Conservation (phyloP, 2,329 filamentous ascomycete genomes). For the Fusarium sp. region DNA sequence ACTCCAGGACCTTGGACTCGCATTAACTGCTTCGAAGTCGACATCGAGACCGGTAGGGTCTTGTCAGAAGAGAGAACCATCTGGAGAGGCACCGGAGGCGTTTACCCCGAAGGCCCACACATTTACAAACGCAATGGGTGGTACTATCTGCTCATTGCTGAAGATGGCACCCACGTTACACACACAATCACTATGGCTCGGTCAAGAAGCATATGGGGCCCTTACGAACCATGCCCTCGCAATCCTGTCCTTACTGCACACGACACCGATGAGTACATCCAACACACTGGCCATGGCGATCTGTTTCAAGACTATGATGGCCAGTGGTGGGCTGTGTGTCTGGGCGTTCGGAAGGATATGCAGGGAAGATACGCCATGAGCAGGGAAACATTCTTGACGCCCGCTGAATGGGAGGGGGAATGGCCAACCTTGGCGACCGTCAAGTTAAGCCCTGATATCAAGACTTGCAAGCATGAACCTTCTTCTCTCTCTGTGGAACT, state of each 20-base stretch:
- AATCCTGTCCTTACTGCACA: neutral
- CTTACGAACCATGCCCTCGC: neutral
- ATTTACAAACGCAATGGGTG: constrained; percentile 56
- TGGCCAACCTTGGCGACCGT: neutral
- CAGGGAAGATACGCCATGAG: neutral
- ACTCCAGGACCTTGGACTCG: constrained; percentile 1
- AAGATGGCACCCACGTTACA: neutral
- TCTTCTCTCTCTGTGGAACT: neutral
- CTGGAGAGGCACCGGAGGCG: neutral
- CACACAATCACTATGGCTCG: neutral
- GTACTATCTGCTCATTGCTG: constrained; percentile 1
- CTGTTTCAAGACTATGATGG: neutral
- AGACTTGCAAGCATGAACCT: neutral
- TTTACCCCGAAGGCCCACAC: constrained; percentile 46
- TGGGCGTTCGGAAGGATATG: neutral
- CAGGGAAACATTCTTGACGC: neutral
- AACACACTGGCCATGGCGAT: constrained; percentile 1
- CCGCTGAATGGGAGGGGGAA: constrained; percentile 1
- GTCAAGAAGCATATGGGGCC: neutral
- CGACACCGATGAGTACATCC: neutral
- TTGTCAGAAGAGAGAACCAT: constrained; percentile 37
- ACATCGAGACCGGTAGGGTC: constrained; percentile 47
- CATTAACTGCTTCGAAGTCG: constrained; percentile 41
- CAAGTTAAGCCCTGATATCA: neutral
- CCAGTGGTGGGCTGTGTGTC: neutral